These are phyloP conservation scores for Akanthomyces muscarius DNA, from an alignment of 2,329 filamentous ascomycete species.

Conservation along the genomic window DNA sequence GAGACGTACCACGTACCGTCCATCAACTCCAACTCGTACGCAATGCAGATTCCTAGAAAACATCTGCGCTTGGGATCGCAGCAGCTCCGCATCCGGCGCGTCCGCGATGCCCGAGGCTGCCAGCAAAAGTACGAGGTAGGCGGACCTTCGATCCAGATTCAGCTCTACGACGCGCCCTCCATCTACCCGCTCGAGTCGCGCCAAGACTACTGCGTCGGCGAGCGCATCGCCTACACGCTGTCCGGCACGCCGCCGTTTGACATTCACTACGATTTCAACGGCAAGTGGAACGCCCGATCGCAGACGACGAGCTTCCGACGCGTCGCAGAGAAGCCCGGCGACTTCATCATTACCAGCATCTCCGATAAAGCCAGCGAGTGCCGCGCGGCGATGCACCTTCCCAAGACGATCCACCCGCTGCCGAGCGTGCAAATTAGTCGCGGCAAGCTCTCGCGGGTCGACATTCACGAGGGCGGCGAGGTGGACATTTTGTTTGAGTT, in stretches of 20 bases:
- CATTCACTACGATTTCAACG: constrained; percentile 86
- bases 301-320: constrained; percentile 82
- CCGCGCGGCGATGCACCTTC: constrained; percentile 71
- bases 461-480: constrained; percentile 95
- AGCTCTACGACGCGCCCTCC: constrained; percentile 87
- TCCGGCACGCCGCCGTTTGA: constrained; percentile 90
- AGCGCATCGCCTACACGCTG: constrained; percentile 87
- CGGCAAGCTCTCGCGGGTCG: constrained; percentile 73
- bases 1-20: constrained; percentile 79
- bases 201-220: constrained; percentile 89
- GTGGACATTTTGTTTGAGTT: constrained; percentile 94
- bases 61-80: constrained; percentile 86
- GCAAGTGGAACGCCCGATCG: constrained; percentile 73
- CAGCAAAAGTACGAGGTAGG: constrained; percentile 70
- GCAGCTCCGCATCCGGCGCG: constrained; percentile 81
- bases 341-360: constrained; percentile 81
- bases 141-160: constrained; percentile 77
- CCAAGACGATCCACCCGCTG: constrained; percentile 84
- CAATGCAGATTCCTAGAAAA: constrained; percentile 78
- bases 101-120: constrained; percentile 83
- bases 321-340: constrained; percentile 84
- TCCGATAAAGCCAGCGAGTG: constrained; percentile 88
- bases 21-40: constrained; percentile 69
- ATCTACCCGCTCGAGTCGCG: constrained; percentile 84
- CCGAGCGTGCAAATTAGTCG: constrained; percentile 87